phyloP scores from a whole-genome alignment of 2,329 filamentous ascomycete genomes.

The Colletotrichum liriopes region DNA sequence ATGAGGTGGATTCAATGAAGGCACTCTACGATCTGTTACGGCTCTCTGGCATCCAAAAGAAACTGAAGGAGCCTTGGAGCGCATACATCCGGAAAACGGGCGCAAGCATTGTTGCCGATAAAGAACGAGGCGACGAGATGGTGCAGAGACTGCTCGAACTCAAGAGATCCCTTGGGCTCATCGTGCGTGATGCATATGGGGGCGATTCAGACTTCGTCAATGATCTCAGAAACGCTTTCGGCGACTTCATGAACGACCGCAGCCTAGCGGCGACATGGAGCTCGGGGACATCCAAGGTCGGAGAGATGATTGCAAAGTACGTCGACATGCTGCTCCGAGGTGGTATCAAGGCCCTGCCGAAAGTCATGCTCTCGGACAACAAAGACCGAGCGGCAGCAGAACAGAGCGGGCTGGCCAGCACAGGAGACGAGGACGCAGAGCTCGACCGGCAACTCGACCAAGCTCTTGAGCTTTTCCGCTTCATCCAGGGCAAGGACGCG shows the following conservation, averaged over 20 bases:
- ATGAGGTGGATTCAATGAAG: constrained; percentile 79
- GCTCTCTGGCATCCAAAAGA: constrained; percentile 78
- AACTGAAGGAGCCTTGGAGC: constrained; percentile 81
- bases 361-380: constrained; percentile 74
- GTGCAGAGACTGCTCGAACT: constrained; percentile 85
- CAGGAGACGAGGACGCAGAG: constrained; percentile 91
- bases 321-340: constrained; percentile 91
- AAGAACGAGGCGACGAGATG: constrained; percentile 86
- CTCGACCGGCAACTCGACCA: constrained; percentile 94
- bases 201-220: constrained; percentile 84
- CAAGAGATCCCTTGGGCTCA: constrained; percentile 83
- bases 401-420: constrained; percentile 75
- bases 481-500: constrained; percentile 96
- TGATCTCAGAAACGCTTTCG: constrained; percentile 87
- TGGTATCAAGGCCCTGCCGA: constrained; percentile 86
- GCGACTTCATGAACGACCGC: constrained; percentile 92
- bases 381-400: constrained; percentile 72
- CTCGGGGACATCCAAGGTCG: constrained; percentile 91
- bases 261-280: constrained; percentile 80
- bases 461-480: constrained; percentile 93
- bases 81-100: constrained; percentile 85
- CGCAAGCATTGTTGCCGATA: constrained; percentile 83
- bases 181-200: constrained; percentile 83
- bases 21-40: constrained; percentile 84
- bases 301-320: constrained; percentile 99